Evolutionary conservation across 2,329 filamentous ascomycete genomes (phyloP), one percentile per base, ranked within the genome.

Genomic region (Aspergillus costaricaensis): DNA sequence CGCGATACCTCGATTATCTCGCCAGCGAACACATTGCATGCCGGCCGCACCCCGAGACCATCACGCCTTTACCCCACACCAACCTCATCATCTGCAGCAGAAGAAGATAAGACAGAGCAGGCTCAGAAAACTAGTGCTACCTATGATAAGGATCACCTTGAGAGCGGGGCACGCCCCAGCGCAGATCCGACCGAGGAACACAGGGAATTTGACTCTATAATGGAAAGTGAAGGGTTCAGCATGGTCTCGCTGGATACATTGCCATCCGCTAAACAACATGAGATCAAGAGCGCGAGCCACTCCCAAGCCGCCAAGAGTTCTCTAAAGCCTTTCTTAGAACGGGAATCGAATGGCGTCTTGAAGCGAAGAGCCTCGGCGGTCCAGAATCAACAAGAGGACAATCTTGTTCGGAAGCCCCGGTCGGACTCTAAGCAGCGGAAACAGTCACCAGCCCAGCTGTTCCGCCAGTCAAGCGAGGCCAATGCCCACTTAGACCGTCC

Each of bases 181-280:
- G 61, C 59, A 23, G 74, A 80, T 56, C 76, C 77, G 27, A 79
- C 73, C 4, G 73, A 79, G 27, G 77, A 79, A 17, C 74, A 80
- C 56, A 71, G 72, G 41, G 82, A 82, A 48, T 83, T 81, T 61
- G 82, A 85, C 67, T 82, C 83, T 1, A 82, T 85, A 19, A 76
- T 85, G 63, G 83, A 85, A 69, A 84, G 83, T 64, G 83, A 85
- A 73, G 83, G 80, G 3, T 85, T 85, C 62, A 85, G 82, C 59
- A 84, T 85, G 81, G 82, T 85, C 50, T 84, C 83, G 12, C 71
- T 85, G 48, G 79, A 83, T 59, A 82, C 82, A 3, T 70, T 85
- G 21, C 81, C 81, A 5, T 85, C 82, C 3, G 75, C 80, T 21
- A 77, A 77, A 63, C 77, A 81, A 63, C 74, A 78, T 59, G 68